These are phyloP conservation scores for Fusarium tjaetaba DNA, from an alignment of 2,329 filamentous ascomycete genomes.

Conservation along the genomic window DNA sequence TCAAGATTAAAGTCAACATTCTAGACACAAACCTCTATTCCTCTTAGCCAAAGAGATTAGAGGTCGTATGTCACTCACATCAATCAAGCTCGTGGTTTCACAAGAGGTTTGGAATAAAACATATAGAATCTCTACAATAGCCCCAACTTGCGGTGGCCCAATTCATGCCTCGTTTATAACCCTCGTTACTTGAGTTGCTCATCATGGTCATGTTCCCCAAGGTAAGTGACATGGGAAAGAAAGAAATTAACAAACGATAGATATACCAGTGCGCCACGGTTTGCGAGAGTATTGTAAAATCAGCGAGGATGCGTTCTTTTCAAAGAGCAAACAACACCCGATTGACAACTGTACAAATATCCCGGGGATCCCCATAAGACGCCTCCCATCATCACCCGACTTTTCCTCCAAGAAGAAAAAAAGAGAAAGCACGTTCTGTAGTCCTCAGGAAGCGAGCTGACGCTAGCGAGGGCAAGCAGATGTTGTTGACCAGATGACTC, in stretches of 20 bases:
- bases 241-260: constrained; percentile 21
- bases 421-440: constrained; percentile 43
- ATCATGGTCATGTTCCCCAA: constrained; percentile 30
- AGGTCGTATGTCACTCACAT: not conserved
- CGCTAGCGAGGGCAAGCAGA: constrained; percentile 33
- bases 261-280: constrained; percentile 37
- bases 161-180: constrained; percentile 32
- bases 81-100: not conserved
- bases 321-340: constrained; percentile 43
- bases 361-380: constrained; percentile 44
- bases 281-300: constrained; percentile 38
- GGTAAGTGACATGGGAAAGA: constrained; percentile 16
- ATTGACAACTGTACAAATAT: constrained; percentile 46
- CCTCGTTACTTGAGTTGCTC: constrained; percentile 34
- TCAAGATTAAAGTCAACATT: not conserved
- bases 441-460: constrained; percentile 39
- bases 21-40: not conserved
- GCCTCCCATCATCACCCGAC: constrained; percentile 45
- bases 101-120: not conserved
- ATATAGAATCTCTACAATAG: constrained; percentile 26
- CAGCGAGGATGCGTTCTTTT: constrained; percentile 45
- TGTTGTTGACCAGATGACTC: constrained; percentile 43
- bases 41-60: not conserved
- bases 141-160: constrained; percentile 16
- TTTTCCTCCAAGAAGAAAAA: constrained; percentile 45